Evolutionary conservation across 2,329 filamentous ascomycete species (phyloP).

Genomic region (Xylariaceae sp.): DNA sequence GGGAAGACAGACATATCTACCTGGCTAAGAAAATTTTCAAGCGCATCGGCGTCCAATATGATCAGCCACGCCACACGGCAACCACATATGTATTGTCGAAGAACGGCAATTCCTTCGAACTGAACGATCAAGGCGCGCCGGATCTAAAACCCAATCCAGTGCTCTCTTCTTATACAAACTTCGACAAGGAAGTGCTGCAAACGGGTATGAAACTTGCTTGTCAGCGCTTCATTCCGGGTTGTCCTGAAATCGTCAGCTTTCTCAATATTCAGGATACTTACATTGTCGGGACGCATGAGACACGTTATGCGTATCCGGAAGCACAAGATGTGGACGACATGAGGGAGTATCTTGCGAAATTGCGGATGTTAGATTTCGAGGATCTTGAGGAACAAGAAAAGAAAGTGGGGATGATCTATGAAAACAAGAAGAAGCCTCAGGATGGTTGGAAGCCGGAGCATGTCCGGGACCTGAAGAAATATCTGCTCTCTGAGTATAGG

Average conservation of each 20-base stretch:
- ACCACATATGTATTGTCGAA: background rate
- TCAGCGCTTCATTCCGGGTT: background rate
- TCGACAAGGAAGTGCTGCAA: background rate
- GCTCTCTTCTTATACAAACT: background rate
- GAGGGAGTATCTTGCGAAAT: background rate
- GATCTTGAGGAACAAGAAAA: no score
- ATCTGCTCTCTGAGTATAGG: no score
- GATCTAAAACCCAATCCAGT: background rate
- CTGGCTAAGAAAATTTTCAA: background rate
- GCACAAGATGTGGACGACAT: background rate
- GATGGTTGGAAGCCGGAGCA: no score
- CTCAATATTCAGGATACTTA: background rate
- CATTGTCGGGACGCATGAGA: background rate
- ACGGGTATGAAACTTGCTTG: background rate
- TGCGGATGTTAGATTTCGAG: background rate
- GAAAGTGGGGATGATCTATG: no score
- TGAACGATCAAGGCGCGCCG: no score
- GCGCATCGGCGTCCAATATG: background rate
- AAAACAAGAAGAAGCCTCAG: no score
- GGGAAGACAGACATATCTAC: background rate
- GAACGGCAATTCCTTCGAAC: background rate
- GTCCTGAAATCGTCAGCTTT: background rate
- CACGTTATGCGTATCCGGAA: background rate
- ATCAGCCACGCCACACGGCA: background rate
- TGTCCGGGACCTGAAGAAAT: no score